Evolutionary conservation across 768 basidiomycete genomes (phyloP), one percentile per base, ranked within the genome.

Genomic region (Tricholoma bakamatsutake): DNA sequence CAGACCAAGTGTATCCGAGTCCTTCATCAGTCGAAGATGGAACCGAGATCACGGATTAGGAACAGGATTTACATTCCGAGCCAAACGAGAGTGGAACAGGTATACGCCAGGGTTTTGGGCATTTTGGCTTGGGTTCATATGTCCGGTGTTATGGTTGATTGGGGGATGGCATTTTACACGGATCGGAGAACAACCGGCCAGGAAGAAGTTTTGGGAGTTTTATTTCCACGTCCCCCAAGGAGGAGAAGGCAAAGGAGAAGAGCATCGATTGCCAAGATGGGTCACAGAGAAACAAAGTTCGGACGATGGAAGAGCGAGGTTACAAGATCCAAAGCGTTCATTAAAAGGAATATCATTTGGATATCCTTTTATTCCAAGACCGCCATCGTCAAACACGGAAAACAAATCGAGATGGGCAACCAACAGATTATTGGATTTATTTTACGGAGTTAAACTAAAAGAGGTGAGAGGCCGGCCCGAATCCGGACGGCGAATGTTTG

Each of bases 41-140:
- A 76, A 77, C 39, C 72, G 66, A 37, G 77, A 69, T 66, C 78
- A 56, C 48, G 70, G 59, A 12, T 70, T 69, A 59, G 4, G n/a
- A 3, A 15, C 28, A 39, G 46, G 28, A 3, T 17, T 15, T 15
- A 70, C 57, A 8, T 71, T 73, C 62, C 70, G 68, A 34, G 62
- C 68, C 13, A 73, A 77, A 60, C 68, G 52, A 45, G 69, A 64
- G 35, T 69, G 61, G 62, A 42, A 63, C 13, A 57, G 57, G 1
- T 61, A 65, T 7, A 80, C 78, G 0, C 78, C 80, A 0, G 73
- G 80, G 2, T 77, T 79, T 62, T 78, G 84, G 66, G 71, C 87
- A n/a, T 90, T 90, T 70, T 89, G 85, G 84, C 55, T 84, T 0
- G 88, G 88, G 3, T 90, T 90, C 61, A 55, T 88, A 47, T 84